Evolutionary conservation across 805 yeast genomes (phyloP), one percentile per base, ranked within the genome.

Genomic region (Sugiyamaella floridensis): DNA sequence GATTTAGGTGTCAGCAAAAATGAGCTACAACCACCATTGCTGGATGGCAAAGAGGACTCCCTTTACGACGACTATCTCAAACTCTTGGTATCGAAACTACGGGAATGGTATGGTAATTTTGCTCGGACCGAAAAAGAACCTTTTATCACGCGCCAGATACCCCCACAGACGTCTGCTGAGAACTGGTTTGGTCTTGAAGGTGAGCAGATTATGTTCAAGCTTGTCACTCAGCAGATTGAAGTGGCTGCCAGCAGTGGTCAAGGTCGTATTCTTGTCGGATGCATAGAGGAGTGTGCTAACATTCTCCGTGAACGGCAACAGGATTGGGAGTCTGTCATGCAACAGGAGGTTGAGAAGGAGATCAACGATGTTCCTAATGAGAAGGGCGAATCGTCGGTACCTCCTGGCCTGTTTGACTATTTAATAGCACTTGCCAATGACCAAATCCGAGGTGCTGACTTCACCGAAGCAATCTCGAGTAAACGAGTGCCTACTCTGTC

Each of bases 161-260:
- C 95, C 7, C 97, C 97, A 7, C 88, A 82, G 52, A 63, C 62
- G 4, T 64, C 71, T 4, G 89, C 84, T 63, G 79, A 81, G 12
- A 72, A 78, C 14, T 75, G 75, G 48, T 50, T 52, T 32, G 88
- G 83, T 22, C 70, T 89, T 51, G 88, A 88, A 51, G 93, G 89
- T 51, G 85, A 89, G 50, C 84, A 82, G 55, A 83, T 85, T 4
- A 83, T 89, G 28, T 82, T 86, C 65, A 81, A 86, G 56, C 85
- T 89, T 83, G 80, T 89, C 53, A 82, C 84, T n/a, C 96, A 89
- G 63, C 96, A 89, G 66, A 83, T 88, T 14, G 95, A 86, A 56
- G 90, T 86, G 6, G 93, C 95, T 0, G 86, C 89, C 0, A 90
- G 85, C 32, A 81, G 92, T 2, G 87, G 88, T 2, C 89, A 86